Base-by-base conservation (phyloP, 2,329 filamentous ascomycete genomes). In the Stemphylium beticola region DNA sequence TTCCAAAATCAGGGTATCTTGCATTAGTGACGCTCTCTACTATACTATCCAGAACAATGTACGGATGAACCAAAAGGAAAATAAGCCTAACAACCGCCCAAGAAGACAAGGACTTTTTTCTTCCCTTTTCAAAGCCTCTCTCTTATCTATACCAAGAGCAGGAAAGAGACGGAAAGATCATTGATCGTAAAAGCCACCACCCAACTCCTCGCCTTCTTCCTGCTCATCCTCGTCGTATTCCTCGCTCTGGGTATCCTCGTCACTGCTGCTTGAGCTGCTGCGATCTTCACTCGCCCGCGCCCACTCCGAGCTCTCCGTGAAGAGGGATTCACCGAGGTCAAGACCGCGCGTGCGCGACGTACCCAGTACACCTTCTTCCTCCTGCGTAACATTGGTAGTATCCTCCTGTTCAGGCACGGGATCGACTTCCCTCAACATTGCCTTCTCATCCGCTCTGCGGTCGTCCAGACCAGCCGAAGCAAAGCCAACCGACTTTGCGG, bases 141-240 rank as follows among this genome's bases (percentile, higher is more conserved):
- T 29, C 24, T 26, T 26, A 29, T 29, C 26, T 11, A 29, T 29
- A 29, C 26, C 26, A 44, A 15, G 29, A 38, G 9, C 1, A 31
- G 17, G 14, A n/a, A 36, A 7, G 40, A 15, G 44, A 20, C 20
- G 11, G 2, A 37, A 34, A 36, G 22, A 64, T 53, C 58, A 49
- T 51, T 54, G 58, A 10, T 64, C 64, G 29, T 57, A 61, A 18
- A 60, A 60, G 2, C 58, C 26, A 29, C 26, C 26, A 11, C 26
- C 67, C 45, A 68, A 37, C 38, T 73, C 68, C 20, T 72, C 72
- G 10, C 71, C 72, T 49, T 74, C 73, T 24, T 72, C 66, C 46
- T 74, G 68, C 53, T 75, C 69, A 39, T 75, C 72, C 37, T 76
- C 71, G 10, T 76, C 70, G 22, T 75, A 73, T 58, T 76, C 73